Conservation (phyloP, 305 asterid genomes). For the Salvia sclarea region DNA sequence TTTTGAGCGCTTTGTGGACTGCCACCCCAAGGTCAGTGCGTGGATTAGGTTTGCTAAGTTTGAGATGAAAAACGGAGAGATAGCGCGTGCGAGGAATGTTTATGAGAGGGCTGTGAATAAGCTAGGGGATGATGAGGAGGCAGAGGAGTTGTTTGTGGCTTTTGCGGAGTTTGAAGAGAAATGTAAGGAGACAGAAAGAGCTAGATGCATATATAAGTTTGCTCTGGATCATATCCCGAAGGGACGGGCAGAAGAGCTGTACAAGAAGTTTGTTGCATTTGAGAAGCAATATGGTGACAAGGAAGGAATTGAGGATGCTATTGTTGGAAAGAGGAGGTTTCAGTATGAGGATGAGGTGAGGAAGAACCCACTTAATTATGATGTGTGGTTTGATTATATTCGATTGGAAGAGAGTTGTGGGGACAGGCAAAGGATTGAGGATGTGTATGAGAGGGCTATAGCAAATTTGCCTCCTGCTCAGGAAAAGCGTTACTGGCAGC, state of each 20-base stretch:
- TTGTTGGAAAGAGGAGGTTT: conserved; percentile 80
- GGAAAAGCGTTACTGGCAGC: conserved; percentile 86
- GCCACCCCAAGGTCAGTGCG: conserved; percentile 61
- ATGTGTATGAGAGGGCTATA: conserved; percentile 79
- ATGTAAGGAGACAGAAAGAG: conserved; percentile 81
- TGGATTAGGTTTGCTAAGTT: conserved; percentile 80
- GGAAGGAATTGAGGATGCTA: conserved; percentile 89
- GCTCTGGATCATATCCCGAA: conserved; percentile 85
- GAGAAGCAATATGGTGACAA: conserved; percentile 83
- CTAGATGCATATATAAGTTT: conserved; percentile 66
- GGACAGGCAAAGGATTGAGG: conserved; percentile 58
- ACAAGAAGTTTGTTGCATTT: conserved; percentile 73
- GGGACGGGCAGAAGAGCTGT: conserved; percentile 75
- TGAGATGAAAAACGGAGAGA: conserved; percentile 78
- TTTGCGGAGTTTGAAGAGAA: conserved; percentile 83
- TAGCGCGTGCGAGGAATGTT: conserved; percentile 55
- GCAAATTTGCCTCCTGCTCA: conserved; percentile 78
- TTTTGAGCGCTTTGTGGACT: conserved; percentile 56
- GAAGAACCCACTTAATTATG: conserved; percentile 74
- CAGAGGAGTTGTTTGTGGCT: conserved; percentile 68
- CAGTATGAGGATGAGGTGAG: conserved; percentile 80
- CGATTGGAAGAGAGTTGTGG: conserved; percentile 69
- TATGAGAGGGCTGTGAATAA: conserved; percentile 71
- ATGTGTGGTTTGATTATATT: conserved; percentile 84
- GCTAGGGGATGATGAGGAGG: conserved; percentile 79